Conservation (phyloP, 257 asterid species). For the Solanum piurae region DNA sequence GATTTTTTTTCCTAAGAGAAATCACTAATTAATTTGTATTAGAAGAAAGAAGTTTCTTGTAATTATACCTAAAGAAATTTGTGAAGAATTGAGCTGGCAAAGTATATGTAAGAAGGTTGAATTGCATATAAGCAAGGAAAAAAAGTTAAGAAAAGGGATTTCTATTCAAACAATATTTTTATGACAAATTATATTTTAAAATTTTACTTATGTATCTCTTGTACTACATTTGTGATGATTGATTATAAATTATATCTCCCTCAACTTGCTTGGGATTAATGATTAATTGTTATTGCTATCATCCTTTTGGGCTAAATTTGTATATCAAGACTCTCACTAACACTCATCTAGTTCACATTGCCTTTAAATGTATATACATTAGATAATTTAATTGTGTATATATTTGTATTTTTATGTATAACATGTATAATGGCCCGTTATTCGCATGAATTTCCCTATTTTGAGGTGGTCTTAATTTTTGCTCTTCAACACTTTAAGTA, state of each 20-base stretch:
- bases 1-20: not conserved
- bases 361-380: not conserved
- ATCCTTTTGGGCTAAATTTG: not conserved
- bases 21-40: not conserved
- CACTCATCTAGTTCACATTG: not conserved
- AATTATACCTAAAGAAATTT: not conserved
- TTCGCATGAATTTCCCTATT: not conserved
- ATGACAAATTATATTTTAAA: not conserved
- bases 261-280: not conserved
- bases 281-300: not conserved
- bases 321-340: not conserved
- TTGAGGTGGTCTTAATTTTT: not conserved
- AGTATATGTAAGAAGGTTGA: not conserved
- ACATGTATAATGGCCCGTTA: not conserved
- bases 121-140: not conserved
- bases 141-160: not conserved
- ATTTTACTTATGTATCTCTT: not conserved
- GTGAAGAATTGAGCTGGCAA: not conserved
- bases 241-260: not conserved
- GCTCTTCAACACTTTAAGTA: not conserved
- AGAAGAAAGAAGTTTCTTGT: not conserved
- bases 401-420: not conserved
- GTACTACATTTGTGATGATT: not conserved
- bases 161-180: not conserved
- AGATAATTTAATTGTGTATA: not conserved